Percentiles rank a stretch among this genome's conserved stretches.
phyloP scores from a whole-genome alignment of 768 basidiomycete genomes.

The Mycena pura region DNA sequence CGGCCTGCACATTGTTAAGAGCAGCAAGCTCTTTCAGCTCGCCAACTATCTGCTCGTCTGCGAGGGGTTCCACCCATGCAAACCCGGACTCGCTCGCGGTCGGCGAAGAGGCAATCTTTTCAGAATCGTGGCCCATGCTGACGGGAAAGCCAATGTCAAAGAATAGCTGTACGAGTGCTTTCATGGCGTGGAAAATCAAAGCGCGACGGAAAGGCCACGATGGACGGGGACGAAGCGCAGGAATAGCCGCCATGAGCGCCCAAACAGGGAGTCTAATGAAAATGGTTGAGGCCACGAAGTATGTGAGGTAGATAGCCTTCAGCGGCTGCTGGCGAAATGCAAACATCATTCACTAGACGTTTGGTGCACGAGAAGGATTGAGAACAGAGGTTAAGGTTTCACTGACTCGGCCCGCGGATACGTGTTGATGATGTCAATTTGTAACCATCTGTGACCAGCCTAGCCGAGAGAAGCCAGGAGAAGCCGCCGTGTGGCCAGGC shows the following conservation, averaged over 20 bases:
- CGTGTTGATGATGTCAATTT: no score
- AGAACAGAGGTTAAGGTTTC: no score
- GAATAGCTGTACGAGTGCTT: not conserved
- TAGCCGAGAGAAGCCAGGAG: no score
- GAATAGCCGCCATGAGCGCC: not conserved
- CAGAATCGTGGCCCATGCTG: not conserved
- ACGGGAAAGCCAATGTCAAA: slow-evolving; percentile 8
- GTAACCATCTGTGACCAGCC: no score
- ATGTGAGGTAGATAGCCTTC: not conserved
- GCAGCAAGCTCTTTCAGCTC: slow-evolving; percentile 1
- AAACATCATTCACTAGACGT: no score
- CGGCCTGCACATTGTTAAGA: not conserved
- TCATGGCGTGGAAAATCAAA: slow-evolving; percentile 2
- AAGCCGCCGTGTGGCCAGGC: no score
- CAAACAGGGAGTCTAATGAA: not conserved
- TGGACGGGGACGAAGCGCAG: not conserved
- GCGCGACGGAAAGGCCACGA: slow-evolving; percentile 4
- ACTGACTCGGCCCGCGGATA: no score
- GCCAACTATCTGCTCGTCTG: not conserved
- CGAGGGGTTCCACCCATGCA: slow-evolving; percentile 1
- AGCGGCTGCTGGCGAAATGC: not conserved
- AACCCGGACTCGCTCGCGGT: not conserved
- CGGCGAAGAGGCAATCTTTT: not conserved
- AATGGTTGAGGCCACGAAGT: not conserved
- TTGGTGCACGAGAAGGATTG: no score